phyloP scores from a whole-genome alignment of 2,329 filamentous ascomycete genomes.

The Phaeoacremonium minimum region DNA sequence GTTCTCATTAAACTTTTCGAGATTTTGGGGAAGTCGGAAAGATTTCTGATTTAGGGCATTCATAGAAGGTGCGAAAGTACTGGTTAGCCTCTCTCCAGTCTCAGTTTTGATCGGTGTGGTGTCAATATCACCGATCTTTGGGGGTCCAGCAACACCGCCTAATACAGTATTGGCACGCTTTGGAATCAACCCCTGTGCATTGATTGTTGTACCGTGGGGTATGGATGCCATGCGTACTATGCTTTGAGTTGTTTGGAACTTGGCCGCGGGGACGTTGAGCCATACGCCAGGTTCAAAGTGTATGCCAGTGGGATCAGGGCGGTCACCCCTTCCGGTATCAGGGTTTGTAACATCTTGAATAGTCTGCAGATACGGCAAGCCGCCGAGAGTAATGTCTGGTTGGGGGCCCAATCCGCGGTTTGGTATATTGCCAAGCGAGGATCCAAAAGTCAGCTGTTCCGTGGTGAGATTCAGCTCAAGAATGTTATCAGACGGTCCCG shows the following conservation, averaged over 20 bases:
- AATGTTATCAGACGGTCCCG: constrained; percentile 19
- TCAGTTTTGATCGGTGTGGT: constrained; percentile 21
- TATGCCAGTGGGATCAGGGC: constrained; percentile 19
- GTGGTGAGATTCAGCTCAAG: constrained; percentile 32
- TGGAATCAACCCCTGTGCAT: constrained; percentile 26
- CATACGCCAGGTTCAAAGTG: constrained; percentile 36
- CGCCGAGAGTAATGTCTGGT: constrained; percentile 26
- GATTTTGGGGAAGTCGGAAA: constrained; percentile 21
- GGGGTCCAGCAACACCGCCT: constrained; percentile 10
- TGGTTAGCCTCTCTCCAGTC: background rate
- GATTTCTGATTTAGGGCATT: constrained; percentile 6
- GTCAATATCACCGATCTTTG: constrained; percentile 11
- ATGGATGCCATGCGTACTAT: constrained; percentile 34
- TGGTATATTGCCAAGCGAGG: constrained; percentile 24
- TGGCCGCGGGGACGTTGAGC: constrained; percentile 28
- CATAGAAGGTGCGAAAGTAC: constrained; percentile 1
- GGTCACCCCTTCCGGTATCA: constrained; percentile 14
- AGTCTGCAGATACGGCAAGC: constrained; percentile 28
- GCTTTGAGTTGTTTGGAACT: constrained; percentile 13
- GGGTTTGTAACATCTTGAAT: constrained; percentile 25
- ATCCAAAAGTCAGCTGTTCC: constrained; percentile 25
- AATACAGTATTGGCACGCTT: constrained; percentile 1
- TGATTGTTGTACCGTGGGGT: constrained; percentile 38
- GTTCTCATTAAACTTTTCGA: constrained; percentile 17
- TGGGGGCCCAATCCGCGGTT: constrained; percentile 26